Evolutionary conservation across 495 filamentous ascomycete species (phyloP).

Genomic region (Pyronema domesticum): DNA sequence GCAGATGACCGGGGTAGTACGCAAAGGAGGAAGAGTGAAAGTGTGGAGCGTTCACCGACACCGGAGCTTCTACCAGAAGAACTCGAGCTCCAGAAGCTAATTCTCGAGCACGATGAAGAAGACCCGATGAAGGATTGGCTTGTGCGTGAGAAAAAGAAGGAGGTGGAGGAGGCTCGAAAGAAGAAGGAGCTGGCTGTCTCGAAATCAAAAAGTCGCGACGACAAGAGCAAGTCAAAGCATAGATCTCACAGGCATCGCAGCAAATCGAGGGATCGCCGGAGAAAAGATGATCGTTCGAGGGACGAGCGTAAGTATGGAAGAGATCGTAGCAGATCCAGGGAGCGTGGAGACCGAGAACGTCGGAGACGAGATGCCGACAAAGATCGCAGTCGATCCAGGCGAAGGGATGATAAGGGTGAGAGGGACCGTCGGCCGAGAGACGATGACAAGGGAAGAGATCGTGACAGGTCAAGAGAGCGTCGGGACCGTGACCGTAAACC

Average conservation of each 20-base stretch:
- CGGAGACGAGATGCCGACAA: background rate
- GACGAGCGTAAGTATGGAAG: no score
- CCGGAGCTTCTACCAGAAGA: slow-evolving; percentile 44
- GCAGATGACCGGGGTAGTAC: slow-evolving; percentile 21
- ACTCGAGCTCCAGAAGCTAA: slow-evolving; percentile 54
- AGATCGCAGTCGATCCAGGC: no score
- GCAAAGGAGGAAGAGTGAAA: slow-evolving; percentile 25
- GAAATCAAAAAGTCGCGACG: background rate
- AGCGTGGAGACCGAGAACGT: background rate
- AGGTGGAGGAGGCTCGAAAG: slow-evolving; percentile 52
- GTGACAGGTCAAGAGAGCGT: background rate
- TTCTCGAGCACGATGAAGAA: slow-evolving; percentile 74
- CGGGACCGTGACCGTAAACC: background rate
- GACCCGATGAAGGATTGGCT: slow-evolving; percentile 93
- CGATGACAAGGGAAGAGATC: no score
- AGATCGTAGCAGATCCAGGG: no score
- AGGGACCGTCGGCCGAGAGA: background rate
- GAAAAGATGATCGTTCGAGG: no score
- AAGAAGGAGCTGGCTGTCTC: slow-evolving; percentile 29
- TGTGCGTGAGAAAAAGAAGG: slow-evolving; percentile 73
- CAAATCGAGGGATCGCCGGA: background rate
- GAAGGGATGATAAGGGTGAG: background rate
- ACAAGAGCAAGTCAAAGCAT: slow-evolving; percentile 23
- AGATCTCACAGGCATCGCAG: background rate
- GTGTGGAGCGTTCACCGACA: slow-evolving; percentile 15